Percentiles rank a stretch among this genome's conserved stretches.
Evolutionary conservation across 1,139 yeast genomes (phyloP).

Genomic region (Spathaspora sp.): DNA sequence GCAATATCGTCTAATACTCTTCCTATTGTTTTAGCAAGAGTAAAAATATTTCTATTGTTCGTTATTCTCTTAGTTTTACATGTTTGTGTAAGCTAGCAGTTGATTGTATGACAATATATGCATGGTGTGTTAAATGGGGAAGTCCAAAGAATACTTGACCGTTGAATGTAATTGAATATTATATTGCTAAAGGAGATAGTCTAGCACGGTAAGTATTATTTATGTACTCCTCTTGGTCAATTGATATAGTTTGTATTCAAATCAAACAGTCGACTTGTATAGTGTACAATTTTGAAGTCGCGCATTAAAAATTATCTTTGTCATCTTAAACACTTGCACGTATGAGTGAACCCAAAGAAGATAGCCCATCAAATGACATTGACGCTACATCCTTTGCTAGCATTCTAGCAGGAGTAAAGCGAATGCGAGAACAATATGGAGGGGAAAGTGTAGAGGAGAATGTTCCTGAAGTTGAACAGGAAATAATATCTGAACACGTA

Average conservation of each 20-base stretch:
- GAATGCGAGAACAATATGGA: conserved; percentile 41
- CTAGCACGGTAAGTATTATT: no score
- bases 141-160: neutral
- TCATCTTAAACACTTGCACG: neutral
- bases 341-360: conserved; percentile 7
- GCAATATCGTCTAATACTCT: neutral
- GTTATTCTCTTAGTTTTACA: no score
- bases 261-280: no score
- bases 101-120: neutral
- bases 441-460: conserved; percentile 9
- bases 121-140: neutral
- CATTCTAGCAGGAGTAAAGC: conserved; percentile 60
- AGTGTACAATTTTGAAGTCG: no score
- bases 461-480: conserved; percentile 3
- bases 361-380: conserved; percentile 6
- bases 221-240: no score
- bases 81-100: no score
- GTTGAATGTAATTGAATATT: no score
- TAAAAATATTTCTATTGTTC: no score
- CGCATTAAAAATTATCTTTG: neutral
- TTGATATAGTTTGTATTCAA: neutral
- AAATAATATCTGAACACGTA: conserved; percentile 1
- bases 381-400: conserved; percentile 64
- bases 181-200: no score
- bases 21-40: no score